Percentiles rank a stretch among this genome's conserved stretches.
Conservation (phyloP, 2,329 filamentous ascomycete genomes). For the Colletotrichum cereale region DNA sequence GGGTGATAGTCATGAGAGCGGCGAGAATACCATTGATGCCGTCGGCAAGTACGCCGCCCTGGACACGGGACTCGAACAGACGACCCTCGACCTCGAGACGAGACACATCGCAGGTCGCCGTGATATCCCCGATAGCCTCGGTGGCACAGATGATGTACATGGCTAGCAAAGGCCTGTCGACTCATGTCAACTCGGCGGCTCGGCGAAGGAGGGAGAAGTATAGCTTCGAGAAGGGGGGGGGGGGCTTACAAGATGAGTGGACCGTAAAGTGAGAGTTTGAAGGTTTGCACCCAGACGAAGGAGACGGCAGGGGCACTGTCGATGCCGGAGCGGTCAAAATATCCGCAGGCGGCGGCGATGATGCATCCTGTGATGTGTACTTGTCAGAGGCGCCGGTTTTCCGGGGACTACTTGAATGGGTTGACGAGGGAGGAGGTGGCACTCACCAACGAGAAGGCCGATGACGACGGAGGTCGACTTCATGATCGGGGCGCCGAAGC, state of each 20-base stretch:
- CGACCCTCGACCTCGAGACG: conserved; percentile 79
- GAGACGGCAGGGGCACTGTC: conserved; percentile 77
- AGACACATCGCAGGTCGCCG: conserved; percentile 85
- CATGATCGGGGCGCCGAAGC: conserved; percentile 87
- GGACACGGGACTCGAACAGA: conserved; percentile 81
- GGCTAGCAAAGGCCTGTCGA: conserved; percentile 68
- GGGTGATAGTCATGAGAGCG: conserved; percentile 82
- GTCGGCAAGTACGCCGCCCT: conserved; percentile 83
- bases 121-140: conserved; percentile 85
- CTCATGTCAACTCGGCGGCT: not conserved
- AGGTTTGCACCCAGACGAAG: conserved; percentile 85
- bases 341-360: conserved; percentile 81
- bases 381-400: not conserved
- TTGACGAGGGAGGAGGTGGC: too few species aligned
- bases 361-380: conserved; percentile 70
- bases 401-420: too few species aligned
- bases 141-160: conserved; percentile 81
- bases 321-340: conserved; percentile 81
- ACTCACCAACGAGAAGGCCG: conserved; percentile 66
- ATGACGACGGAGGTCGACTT: conserved; percentile 83
- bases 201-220: not conserved
- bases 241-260: conserved; percentile 70
- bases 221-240: not conserved
- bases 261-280: conserved; percentile 78
- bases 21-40: conserved; percentile 81